A percentile compares a stretch with the other conserved stretches of the same genome.
Evolutionary conservation across 2,329 filamentous ascomycete genomes (phyloP).

Genomic region (Penicillium palitans): DNA sequence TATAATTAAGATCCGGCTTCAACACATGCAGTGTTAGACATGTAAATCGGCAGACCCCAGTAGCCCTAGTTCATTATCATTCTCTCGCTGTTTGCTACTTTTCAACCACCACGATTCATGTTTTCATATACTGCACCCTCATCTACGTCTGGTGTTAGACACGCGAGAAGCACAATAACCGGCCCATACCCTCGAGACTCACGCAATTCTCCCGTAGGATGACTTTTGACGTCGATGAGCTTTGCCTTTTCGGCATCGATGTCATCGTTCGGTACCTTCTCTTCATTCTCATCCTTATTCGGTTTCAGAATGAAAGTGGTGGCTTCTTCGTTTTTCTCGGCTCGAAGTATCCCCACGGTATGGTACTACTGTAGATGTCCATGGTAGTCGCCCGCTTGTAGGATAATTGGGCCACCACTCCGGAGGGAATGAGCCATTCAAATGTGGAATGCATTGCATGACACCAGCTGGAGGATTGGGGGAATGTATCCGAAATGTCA

Average conservation of each 20-base stretch:
- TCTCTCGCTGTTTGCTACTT: slow-evolving; percentile 16
- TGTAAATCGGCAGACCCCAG: background rate
- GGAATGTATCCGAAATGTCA: too few relatives aligned
- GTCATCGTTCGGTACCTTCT: background rate
- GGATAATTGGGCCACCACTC: background rate
- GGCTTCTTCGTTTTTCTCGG: background rate
- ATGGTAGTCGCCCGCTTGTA: background rate
- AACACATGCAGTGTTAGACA: background rate
- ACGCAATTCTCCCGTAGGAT: background rate
- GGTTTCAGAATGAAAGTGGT: background rate
- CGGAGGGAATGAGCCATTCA: background rate
- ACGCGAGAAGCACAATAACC: background rate
- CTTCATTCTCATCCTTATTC: background rate
- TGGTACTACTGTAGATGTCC: background rate
- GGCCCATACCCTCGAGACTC: background rate
- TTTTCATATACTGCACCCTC: background rate
- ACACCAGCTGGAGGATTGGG: background rate
- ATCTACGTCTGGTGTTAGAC: slow-evolving; percentile 26
- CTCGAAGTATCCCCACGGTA: background rate
- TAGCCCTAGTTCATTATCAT: slow-evolving; percentile 5
- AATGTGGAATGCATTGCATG: background rate
- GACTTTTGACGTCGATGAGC: background rate
- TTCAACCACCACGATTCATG: slow-evolving; percentile 2
- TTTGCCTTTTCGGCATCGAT: background rate
- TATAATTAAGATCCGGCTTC: background rate